Evolutionary conservation across 768 basidiomycete species (phyloP).

Genomic region (Ramaria sp.): DNA sequence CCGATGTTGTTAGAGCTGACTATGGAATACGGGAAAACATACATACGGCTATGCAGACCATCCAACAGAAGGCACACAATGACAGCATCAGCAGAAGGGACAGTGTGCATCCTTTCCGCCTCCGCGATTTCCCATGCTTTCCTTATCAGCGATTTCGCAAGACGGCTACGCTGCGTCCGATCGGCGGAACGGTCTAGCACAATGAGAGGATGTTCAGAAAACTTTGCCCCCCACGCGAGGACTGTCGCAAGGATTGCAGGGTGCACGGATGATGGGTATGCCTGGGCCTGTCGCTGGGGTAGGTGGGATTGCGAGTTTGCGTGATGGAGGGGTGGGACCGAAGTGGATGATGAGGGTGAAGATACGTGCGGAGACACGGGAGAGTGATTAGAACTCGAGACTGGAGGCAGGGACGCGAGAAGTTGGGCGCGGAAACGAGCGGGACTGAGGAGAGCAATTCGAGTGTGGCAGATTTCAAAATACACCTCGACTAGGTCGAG

Average conservation of each 20-base stretch:
- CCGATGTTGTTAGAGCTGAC: not conserved
- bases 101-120: conserved; percentile 74
- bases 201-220: conserved; percentile 83
- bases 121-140: conserved; percentile 82
- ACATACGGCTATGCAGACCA: conserved; percentile 80
- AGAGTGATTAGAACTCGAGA: not conserved
- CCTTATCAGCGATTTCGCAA: conserved; percentile 69
- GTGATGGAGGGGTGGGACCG: conserved; percentile 7
- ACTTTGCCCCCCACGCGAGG: conserved; percentile 87
- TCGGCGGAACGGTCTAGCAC: conserved; percentile 65
- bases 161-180: conserved; percentile 51
- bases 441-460: conserved; percentile 81
- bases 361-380: not conserved
- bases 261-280: conserved; percentile 27
- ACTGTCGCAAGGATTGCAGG: conserved; percentile 78
- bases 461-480: conserved; percentile 86
- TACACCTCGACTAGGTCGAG: conserved; percentile 91
- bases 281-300: conserved; percentile 6
- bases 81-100: conserved; percentile 70
- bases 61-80: conserved; percentile 77
- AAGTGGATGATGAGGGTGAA: conserved; percentile 2
- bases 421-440: conserved; percentile 68
- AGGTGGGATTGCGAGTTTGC: conserved; percentile 14
- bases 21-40: not conserved
- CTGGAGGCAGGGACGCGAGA: conserved; percentile 20